Evolutionary conservation across 768 basidiomycete species (phyloP).

Genomic region (Dendrothele bispora): DNA sequence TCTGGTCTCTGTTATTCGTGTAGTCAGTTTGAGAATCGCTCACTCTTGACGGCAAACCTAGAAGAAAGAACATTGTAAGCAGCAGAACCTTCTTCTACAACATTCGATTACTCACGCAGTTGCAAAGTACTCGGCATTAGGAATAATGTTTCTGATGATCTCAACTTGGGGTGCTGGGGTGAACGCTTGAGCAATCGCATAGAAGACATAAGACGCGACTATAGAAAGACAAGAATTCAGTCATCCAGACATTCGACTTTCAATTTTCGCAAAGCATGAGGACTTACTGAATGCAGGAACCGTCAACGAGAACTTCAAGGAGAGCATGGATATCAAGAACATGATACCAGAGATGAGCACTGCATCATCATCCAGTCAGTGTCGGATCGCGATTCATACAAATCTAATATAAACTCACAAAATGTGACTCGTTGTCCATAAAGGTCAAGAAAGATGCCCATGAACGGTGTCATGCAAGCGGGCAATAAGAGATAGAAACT

Average conservation of each 20-base stretch:
- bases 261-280: not conserved
- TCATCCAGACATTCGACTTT: no score
- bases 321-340: conserved; percentile 41
- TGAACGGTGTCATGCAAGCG: conserved; percentile 37
- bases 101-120: conserved; percentile 28
- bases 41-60: conserved; percentile 42
- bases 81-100: not conserved
- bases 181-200: conserved; percentile 39
- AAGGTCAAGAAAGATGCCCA: conserved; percentile 40
- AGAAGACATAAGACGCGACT: conserved; percentile 44
- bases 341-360: conserved; percentile 39
- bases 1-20: no score
- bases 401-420: conserved; percentile 23
- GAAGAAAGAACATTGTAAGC: no score
- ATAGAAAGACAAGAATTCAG: not conserved
- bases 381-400: not conserved
- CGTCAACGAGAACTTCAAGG: conserved; percentile 36
- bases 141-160: conserved; percentile 40
- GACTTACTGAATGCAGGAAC: conserved; percentile 36
- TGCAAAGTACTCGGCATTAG: conserved; percentile 40
- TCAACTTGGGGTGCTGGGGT: conserved; percentile 37
- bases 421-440: conserved; percentile 38
- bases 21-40: no score
- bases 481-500: conserved; percentile 43
- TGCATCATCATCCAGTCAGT: conserved; percentile 7